Percentiles rank a stretch among this genome's conserved stretches.
These are phyloP conservation scores for Sporothrix brunneoviolacea DNA, from an alignment of 2,329 filamentous ascomycete genomes.

Conservation along the genomic window DNA sequence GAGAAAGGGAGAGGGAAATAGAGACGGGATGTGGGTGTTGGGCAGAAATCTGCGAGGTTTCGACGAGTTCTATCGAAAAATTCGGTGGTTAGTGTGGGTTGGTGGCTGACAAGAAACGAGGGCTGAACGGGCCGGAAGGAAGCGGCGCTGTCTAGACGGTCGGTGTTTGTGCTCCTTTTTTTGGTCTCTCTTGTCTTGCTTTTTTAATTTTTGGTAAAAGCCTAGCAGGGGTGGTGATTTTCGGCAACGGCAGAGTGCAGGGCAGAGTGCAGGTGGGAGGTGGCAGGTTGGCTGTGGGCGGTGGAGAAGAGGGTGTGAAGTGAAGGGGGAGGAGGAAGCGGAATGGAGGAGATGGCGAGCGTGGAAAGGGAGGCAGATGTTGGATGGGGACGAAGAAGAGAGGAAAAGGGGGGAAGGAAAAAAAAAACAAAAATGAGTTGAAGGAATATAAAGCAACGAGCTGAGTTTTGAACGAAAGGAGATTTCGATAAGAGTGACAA, in stretches of 20 bases:
- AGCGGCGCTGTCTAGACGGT: slow-evolving; percentile 4
- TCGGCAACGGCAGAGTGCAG: slow-evolving; percentile 7
- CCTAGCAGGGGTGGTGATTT: slow-evolving; percentile 5
- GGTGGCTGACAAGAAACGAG: slow-evolving; percentile 11
- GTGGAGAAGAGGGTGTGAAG: slow-evolving; percentile 8
- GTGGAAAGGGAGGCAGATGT: too few relatives aligned
- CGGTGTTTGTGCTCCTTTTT: background rate
- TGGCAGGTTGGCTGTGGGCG: background rate
- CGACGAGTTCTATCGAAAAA: slow-evolving; percentile 11
- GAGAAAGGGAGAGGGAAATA: background rate
- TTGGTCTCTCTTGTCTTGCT: slow-evolving; percentile 1
- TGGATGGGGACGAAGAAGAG: background rate
- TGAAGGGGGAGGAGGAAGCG: background rate
- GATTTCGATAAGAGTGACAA: background rate
- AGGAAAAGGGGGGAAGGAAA: background rate
- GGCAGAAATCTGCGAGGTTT: slow-evolving; percentile 15
- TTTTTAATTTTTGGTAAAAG: slow-evolving; percentile 2
- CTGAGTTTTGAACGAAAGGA: slow-evolving; percentile 4
- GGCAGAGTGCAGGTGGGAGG: background rate
- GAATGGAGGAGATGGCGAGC: background rate
- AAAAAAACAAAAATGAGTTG: background rate
- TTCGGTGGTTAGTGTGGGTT: slow-evolving; percentile 16
- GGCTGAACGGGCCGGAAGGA: slow-evolving; percentile 16
- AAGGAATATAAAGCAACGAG: background rate
- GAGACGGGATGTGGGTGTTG: slow-evolving; percentile 2